These are phyloP conservation scores for Erigeron philadelphicus DNA, from an alignment of 140 eudicot species.

Conservation along the genomic window DNA sequence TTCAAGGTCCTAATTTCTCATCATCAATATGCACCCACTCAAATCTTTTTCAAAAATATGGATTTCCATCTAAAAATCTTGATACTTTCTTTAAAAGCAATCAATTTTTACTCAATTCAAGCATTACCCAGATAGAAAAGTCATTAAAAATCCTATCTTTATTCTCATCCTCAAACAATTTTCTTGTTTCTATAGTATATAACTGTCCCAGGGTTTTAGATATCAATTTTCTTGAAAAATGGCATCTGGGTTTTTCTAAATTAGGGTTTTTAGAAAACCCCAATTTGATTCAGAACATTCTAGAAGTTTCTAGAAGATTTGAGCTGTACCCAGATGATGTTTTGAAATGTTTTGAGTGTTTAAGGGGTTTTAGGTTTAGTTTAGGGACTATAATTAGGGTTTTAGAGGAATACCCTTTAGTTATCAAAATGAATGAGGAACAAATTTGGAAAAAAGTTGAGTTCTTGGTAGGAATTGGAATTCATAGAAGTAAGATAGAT, in stretches of 20 bases:
- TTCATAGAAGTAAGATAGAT: conserved; percentile 41
- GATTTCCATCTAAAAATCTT: conserved; percentile 49
- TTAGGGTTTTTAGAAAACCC: conserved; percentile 25
- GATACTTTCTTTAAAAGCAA: conserved; percentile 40
- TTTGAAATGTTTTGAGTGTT: conserved; percentile 37
- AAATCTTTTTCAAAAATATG: conserved; percentile 51
- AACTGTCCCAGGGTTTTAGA: conserved; percentile 61
- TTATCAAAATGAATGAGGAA: conserved; percentile 44
- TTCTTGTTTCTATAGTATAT: conserved; percentile 41
- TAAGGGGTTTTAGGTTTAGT: conserved; percentile 61
- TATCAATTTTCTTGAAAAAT: conserved; percentile 41
- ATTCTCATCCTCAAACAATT: conserved; percentile 33
- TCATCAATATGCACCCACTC: conserved; percentile 26
- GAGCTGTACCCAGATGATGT: conserved; percentile 54
- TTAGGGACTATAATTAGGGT: conserved; percentile 51
- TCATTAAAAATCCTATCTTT: conserved; percentile 46
- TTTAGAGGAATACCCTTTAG: conserved; percentile 52
- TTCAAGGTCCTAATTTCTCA: conserved; percentile 22
- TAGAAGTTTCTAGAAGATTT: conserved; percentile 53
- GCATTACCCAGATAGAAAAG: conserved; percentile 34
- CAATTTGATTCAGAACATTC: conserved; percentile 34
- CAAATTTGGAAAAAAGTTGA: conserved; percentile 36
- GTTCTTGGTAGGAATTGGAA: conserved; percentile 51
- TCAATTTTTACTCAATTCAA: conserved; percentile 40
- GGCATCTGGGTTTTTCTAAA: conserved; percentile 41